Conservation (phyloP, 108 stramenopile species). For the Seminavis robusta region DNA sequence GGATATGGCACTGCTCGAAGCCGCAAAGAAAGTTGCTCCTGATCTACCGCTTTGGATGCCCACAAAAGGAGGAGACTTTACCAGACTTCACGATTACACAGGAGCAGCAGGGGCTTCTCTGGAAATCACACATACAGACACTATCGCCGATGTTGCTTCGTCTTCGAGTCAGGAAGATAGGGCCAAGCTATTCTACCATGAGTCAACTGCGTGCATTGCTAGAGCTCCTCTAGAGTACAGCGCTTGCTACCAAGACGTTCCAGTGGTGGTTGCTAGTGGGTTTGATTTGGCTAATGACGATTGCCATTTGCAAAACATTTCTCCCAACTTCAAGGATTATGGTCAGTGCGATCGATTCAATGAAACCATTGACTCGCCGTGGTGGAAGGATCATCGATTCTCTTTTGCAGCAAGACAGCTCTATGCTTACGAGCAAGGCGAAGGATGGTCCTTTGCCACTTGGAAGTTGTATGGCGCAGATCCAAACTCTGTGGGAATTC, state of each 20-base stretch:
- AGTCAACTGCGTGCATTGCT: constrained; percentile 48
- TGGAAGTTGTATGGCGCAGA: constrained; percentile 65
- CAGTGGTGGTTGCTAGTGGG: constrained; percentile 49
- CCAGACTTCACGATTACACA: constrained; percentile 11
- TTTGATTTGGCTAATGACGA: constrained; percentile 69
- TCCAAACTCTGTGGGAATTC: constrained; percentile 16
- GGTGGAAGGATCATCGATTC: constrained; percentile 69
- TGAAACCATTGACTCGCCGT: constrained; percentile 54
- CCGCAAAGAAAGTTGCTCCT: constrained; percentile 25
- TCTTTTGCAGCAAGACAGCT: constrained; percentile 63
- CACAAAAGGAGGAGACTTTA: constrained; percentile 37
- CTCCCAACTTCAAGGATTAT: constrained; percentile 48
- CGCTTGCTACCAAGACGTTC: constrained; percentile 40
- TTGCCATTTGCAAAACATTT: constrained; percentile 27
- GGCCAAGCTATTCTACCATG: constrained; percentile 76
- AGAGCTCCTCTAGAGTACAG: constrained; percentile 71
- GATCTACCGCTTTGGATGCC: constrained; percentile 39
- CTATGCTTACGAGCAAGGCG: constrained; percentile 59
- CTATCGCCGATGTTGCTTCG: constrained; percentile 65
- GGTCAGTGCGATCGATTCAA: constrained; percentile 79
- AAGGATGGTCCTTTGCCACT: constrained; percentile 69
- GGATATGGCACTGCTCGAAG: no score
- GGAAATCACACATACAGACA: constrained; percentile 29
- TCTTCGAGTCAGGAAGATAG: constrained; percentile 51
- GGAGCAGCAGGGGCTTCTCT: constrained; percentile 41